phyloP scores from a whole-genome alignment of 192 early-diverging fungal species.

The Dissophora globulifera region DNA sequence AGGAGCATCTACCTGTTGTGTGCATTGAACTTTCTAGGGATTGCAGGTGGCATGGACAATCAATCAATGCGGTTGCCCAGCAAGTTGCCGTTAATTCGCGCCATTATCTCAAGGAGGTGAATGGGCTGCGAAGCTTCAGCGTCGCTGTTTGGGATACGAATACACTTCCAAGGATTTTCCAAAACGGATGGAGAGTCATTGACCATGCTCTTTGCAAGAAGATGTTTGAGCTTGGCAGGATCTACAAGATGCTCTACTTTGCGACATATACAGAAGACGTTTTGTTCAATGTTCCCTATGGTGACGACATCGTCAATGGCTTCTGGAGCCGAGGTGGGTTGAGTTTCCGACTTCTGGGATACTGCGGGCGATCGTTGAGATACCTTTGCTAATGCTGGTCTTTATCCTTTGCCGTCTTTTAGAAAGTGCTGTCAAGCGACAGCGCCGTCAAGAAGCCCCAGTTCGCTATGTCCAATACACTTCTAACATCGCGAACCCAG shows the following conservation, averaged over 20 bases:
- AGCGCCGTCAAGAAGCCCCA: conserved; percentile 23
- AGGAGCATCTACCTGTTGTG: conserved; percentile 76
- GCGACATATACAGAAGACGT: conserved; percentile 67
- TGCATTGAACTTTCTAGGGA: conserved; percentile 59
- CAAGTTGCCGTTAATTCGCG: conserved; percentile 56
- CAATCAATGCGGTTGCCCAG: conserved; percentile 24
- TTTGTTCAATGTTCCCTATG: conserved; percentile 66
- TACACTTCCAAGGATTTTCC: conserved; percentile 69
- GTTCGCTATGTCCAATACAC: conserved; percentile 41
- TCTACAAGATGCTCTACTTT: conserved; percentile 63
- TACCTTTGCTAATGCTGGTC: background rate
- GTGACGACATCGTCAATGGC: conserved; percentile 48
- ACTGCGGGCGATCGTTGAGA: too few relatives aligned
- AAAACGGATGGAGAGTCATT: conserved; percentile 70
- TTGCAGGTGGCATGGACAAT: conserved; percentile 16
- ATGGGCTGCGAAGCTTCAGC: conserved; percentile 69
- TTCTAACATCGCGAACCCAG: conserved; percentile 23
- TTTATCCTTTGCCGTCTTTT: background rate
- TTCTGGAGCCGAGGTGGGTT: conserved; percentile 56
- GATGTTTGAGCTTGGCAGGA: conserved; percentile 67
- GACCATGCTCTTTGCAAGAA: conserved; percentile 72
- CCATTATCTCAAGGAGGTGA: conserved; percentile 58
- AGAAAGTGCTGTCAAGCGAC: conserved; percentile 43
- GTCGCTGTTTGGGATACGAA: conserved; percentile 66
- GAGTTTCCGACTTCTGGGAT: too few relatives aligned